Evolutionary conservation across 2,329 filamentous ascomycete genomes (phyloP), one percentile per base, ranked within the genome.

Genomic region (Byssothecium circinans): DNA sequence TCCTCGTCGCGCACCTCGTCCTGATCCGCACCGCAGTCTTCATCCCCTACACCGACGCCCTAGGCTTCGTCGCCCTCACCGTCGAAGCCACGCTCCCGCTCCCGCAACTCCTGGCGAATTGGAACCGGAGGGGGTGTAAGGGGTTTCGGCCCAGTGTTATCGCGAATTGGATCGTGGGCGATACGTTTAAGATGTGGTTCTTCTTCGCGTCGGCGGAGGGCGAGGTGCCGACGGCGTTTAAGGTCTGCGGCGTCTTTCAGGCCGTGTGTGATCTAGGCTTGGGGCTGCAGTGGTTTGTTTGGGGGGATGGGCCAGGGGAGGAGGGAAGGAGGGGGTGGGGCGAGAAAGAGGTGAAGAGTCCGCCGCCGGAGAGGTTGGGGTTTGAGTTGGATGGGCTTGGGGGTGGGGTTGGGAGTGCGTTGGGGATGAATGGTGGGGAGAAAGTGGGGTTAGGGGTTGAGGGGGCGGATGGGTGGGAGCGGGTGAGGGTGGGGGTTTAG

Each of bases 41-140:
- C 69, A 64, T 76, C 7, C 66, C 77, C 12, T 94, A 92, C 72
- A 86, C 87, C 1, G 72, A 76, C 5, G 55, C 86, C 10, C 82
- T 91, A 47, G 89, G 89, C 49, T 86, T 85, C 67, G 68, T 90
- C n/a, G 89, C 88, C 3, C 81, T 94, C 12, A 81, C 84, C 3
- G 82, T 92, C 46, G 89, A 95, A 71, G 89, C 89, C 7, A 88
- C 83, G n/a, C 81, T 95, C 20, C 89, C 89, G 3, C 76, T 94
- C 10, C 89, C 89, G 1, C 89, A 95, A 71, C 85, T 94, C 23
- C 64, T 89, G 40, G 75, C 87, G 35, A 94, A 94, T 66, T 77
- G 81, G 53, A 80, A 81, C 27, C 79, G 82, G 4, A 78, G 80
- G 50, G 89, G 87, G 2, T 90, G 86, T 75, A 86, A 84, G 68